phyloP scores from a whole-genome alignment of 495 filamentous ascomycete species.

The Neurospora hispaniola region DNA sequence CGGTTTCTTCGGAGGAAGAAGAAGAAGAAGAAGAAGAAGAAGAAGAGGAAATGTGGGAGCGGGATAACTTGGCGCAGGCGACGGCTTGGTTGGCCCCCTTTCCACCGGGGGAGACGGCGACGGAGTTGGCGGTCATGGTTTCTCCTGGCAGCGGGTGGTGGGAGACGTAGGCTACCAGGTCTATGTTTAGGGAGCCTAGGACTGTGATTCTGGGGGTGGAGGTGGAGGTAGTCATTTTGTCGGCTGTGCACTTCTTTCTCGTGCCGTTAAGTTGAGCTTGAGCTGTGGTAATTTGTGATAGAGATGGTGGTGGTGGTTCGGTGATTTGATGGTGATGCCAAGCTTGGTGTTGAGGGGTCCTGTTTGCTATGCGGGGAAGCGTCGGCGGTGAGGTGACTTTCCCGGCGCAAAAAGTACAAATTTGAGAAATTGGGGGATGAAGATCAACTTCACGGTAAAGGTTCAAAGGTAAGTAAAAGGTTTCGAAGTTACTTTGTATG shows the following conservation, averaged over 20 bases:
- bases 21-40: background rate
- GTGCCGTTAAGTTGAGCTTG: background rate
- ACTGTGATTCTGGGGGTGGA: constrained; percentile 48
- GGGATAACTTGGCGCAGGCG: constrained; percentile 48
- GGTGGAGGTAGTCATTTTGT: constrained; percentile 13
- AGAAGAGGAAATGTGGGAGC: constrained; percentile 5
- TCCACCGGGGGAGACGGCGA: constrained; percentile 72
- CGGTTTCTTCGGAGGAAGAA: constrained; percentile 16
- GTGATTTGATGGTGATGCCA: background rate
- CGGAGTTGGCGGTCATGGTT: constrained; percentile 70
- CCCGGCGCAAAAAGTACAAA: background rate
- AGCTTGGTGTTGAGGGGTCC: background rate
- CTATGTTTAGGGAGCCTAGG: constrained; percentile 87
- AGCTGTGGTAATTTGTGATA: background rate
- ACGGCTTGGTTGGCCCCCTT: constrained; percentile 97
- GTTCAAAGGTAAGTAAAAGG: background rate
- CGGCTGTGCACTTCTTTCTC: background rate
- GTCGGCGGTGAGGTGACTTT: background rate
- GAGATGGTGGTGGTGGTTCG: background rate
- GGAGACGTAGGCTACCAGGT: constrained; percentile 77
- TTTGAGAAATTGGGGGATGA: background rate
- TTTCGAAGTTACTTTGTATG: background rate
- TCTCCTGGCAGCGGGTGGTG: constrained; percentile 78
- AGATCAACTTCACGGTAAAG: background rate
- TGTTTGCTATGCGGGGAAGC: background rate